Percentiles rank a stretch among this genome's conserved stretches.
These are phyloP conservation scores for Acanthamoeba castellanii DNA, from an alignment of 208 protist species.

Conservation along the genomic window DNA sequence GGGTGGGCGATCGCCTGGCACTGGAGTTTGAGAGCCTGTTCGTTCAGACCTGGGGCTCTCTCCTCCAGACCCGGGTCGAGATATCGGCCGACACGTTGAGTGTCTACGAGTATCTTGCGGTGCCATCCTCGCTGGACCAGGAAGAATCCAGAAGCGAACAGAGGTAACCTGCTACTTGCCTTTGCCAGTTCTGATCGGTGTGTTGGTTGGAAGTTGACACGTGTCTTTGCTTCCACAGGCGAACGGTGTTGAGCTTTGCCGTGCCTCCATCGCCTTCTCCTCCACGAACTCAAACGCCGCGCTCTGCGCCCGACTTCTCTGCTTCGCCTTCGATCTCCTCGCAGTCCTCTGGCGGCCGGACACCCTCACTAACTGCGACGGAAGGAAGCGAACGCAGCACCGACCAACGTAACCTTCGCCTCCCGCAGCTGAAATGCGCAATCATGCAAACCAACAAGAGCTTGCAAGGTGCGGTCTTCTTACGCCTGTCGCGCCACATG, in stretches of 20 bases:
- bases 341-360: not conserved
- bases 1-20: conserved; percentile 41
- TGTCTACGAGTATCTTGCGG: not conserved
- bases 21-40: conserved; percentile 31
- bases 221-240: not conserved
- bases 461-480: not conserved
- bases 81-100: conserved; percentile 9
- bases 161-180: not conserved
- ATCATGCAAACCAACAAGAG: conserved; percentile 66
- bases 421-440: not conserved
- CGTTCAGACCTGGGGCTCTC: conserved; percentile 14
- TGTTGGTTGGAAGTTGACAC: not conserved
- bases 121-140: not conserved
- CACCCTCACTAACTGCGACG: not conserved
- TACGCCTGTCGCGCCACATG: too few relatives aligned
- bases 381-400: not conserved
- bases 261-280: not conserved
- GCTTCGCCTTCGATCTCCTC: not conserved
- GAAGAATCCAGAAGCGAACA: not conserved
- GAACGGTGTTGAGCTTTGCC: not conserved
- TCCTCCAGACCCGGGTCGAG: conserved; percentile 14
- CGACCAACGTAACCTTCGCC: not conserved
- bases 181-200: not conserved
- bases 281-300: not conserved
- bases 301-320: not conserved